Base-by-base conservation (phyloP, 2,329 filamentous ascomycete species). In the Nemania sp. region DNA sequence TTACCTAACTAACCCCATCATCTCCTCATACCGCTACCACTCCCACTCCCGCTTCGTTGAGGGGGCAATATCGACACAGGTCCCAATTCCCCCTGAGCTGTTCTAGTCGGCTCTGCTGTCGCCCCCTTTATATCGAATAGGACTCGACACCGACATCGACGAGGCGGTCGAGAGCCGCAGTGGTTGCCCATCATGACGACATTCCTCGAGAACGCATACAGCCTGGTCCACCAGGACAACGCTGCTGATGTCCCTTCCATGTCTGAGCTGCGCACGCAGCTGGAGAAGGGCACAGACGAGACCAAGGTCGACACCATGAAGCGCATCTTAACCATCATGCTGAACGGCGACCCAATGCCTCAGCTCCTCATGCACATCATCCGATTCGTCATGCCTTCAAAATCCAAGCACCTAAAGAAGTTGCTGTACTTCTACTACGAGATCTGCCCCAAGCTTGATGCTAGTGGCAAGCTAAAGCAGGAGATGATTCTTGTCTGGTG, bases 401-500 rank as follows among this genome's bases (percentile, higher is more conserved):
- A 97, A 85, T 93, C 92, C 82, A 99, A 99, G 85, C 86, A 92
- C 49, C 86, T 99, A 77, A 99, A 99, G 89, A 99, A 99, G 86
- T 88, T 99, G 69, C 88, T 99, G 64, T 99, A 99, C 84, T 96
- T 99, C 82, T 99, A 99, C 85, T 98, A 98, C 80, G 96, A 99
- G 83, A 96, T 98, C 80, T 98, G 96, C 81, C 96, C 95, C 47
- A 99, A 99, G 85, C 90, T 94, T 66, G 96, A 99, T 81, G 86
- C 90, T 62, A 90, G 86, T 78, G 96, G 96, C 77, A 99, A 98
- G 87, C 85, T 99, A 72, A 98, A 98, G 87, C 96, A 99, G 83
- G 96, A 99, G 84, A 98, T 98, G 93, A 99, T 99, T 80, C 84
- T 99, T 77, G 96, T 99, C 76, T 99, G 96, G 95, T 98, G 86